Conservation (phyloP, 140 eudicot species). For the Cichorium intybus region DNA sequence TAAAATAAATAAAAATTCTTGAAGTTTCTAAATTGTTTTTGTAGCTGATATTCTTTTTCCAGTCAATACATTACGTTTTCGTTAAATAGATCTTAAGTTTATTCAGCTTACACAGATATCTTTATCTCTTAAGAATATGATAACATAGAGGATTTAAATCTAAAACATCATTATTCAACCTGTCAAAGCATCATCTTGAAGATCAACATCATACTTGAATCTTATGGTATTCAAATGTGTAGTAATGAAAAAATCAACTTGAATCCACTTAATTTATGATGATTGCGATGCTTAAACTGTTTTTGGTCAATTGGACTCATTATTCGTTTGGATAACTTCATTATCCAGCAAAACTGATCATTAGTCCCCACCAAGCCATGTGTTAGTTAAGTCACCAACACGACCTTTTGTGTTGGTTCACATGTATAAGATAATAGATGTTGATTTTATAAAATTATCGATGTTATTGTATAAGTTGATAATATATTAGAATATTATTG, state of each 20-base stretch:
- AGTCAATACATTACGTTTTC: no score
- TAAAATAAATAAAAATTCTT: background rate
- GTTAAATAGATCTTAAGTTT: no score
- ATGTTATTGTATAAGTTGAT: background rate
- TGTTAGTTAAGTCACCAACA: background rate
- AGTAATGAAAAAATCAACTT: background rate
- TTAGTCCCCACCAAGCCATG: slow-evolving; percentile 21
- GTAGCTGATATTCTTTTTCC: no score
- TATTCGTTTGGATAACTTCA: slow-evolving; percentile 30
- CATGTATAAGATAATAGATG: background rate
- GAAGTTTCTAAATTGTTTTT: no score
- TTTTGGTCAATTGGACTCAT: slow-evolving; percentile 24
- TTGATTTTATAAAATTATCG: background rate
- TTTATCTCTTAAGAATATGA: no score
- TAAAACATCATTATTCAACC: no score
- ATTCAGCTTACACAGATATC: no score
- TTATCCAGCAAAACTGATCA: slow-evolving; percentile 24
- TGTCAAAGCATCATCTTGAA: no score
- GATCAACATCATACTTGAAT: no score
- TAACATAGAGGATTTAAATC: no score
- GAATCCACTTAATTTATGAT: slow-evolving; percentile 8
- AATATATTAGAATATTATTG: background rate
- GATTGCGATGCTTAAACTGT: slow-evolving; percentile 19
- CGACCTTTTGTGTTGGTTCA: background rate
- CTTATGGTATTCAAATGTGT: background rate